Conservation (phyloP, 1,284 basidiomycete genomes). For the Ustilago curta region DNA sequence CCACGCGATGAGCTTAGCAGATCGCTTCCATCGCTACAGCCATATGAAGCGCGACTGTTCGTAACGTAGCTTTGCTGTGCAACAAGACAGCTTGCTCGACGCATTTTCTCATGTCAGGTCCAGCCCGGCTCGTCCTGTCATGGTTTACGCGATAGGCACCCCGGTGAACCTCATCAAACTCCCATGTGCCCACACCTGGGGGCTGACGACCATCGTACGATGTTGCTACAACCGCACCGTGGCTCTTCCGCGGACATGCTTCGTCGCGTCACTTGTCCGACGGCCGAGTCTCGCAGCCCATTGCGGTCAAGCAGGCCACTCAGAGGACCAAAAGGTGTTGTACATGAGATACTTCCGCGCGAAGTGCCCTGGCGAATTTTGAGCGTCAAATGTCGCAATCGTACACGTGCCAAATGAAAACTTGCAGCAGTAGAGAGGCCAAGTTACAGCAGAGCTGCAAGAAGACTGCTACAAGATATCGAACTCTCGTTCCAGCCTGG, state of each 20-base stretch:
- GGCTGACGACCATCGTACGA: no score
- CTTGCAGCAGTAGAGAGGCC: background rate
- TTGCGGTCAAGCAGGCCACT: background rate
- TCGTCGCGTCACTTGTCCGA: background rate
- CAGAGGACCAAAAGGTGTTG: background rate
- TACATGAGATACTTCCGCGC: background rate
- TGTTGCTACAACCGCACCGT: no score
- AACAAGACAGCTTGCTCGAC: constrained; percentile 3
- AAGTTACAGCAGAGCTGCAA: background rate
- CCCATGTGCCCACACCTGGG: no score
- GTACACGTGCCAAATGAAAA: constrained; percentile 13
- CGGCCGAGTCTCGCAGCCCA: background rate
- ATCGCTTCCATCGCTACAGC: constrained; percentile 31
- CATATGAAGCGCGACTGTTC: constrained; percentile 9
- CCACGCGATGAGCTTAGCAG: background rate
- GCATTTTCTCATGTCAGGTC: no score
- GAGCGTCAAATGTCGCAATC: constrained; percentile 23
- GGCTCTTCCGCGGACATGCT: no score
- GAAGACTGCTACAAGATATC: background rate
- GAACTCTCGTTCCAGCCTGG: background rate
- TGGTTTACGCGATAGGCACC: no score
- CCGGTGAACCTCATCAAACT: no score
- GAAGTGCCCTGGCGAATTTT: constrained; percentile 2
- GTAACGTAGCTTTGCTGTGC: background rate
- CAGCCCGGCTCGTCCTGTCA: no score